Conservation (phyloP, 176 grass and related monocot genomes). For the Olyra latifolia region DNA sequence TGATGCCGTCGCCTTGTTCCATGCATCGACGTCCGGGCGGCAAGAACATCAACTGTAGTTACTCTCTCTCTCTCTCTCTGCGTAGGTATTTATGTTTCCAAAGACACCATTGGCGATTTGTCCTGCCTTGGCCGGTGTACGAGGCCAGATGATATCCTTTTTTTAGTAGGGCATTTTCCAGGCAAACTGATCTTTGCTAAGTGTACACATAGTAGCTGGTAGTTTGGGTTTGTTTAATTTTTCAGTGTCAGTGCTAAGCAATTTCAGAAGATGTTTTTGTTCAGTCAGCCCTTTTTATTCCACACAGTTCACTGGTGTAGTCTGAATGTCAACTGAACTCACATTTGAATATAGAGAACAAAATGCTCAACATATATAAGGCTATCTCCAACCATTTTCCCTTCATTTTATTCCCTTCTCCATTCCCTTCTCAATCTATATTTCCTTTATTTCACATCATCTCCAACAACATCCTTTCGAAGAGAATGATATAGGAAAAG, state of each 20-base stretch:
- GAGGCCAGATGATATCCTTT: not conserved
- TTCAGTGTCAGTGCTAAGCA: not conserved
- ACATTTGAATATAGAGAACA: not conserved
- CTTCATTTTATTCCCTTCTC: too few relatives aligned
- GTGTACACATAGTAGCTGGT: not conserved
- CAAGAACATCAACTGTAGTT: not conserved
- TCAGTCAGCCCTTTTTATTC: not conserved
- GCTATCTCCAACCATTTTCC: too few relatives aligned
- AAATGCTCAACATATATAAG: too few relatives aligned
- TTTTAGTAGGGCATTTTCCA: not conserved
- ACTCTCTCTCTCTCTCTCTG: not conserved
- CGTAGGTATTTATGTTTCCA: slow-evolving; percentile 14
- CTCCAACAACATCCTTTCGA: too few relatives aligned
- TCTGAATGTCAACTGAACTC: not conserved
- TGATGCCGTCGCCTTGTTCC: not conserved
- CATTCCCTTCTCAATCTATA: too few relatives aligned
- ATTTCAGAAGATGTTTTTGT: not conserved
- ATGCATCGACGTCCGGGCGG: not conserved
- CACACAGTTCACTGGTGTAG: not conserved
- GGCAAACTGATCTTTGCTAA: not conserved
- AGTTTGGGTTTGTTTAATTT: too few relatives aligned
- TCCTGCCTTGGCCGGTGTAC: not conserved
- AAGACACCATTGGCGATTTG: slow-evolving; percentile 32
- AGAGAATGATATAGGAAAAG: too few relatives aligned
- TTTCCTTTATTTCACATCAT: too few relatives aligned